Conservation (phyloP, 1,284 basidiomycete genomes). For the Pseudomicrostroma phylloplanum region DNA sequence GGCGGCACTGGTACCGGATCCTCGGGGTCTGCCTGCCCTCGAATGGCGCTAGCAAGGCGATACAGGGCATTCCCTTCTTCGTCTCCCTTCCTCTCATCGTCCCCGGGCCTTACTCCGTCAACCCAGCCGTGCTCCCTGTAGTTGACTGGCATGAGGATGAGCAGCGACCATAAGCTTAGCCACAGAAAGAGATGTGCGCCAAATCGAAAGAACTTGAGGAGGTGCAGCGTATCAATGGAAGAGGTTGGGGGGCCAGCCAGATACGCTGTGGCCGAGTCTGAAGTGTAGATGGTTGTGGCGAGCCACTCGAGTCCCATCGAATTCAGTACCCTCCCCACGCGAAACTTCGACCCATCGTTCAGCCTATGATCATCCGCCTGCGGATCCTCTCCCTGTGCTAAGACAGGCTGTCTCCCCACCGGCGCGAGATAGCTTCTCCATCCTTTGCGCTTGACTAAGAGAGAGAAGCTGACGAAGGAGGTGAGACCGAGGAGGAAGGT, state of each 20-base stretch:
- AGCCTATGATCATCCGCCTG: conserved; percentile 62
- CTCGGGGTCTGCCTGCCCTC: background rate
- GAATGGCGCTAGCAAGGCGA: conserved; percentile 14
- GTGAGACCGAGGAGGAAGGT: conserved; percentile 70
- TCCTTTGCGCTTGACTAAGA: conserved; percentile 55
- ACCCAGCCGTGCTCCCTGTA: conserved; percentile 45
- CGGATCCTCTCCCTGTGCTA: conserved; percentile 89
- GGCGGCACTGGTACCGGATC: conserved; percentile 5
- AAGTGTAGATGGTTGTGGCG: conserved; percentile 87
- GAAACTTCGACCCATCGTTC: conserved; percentile 69
- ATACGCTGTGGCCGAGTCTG: conserved; percentile 53
- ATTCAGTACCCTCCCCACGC: conserved; percentile 92
- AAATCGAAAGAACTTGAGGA: conserved; percentile 44
- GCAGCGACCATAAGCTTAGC: conserved; percentile 15
- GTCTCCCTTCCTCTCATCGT: conserved; percentile 22
- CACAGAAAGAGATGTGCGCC: background rate
- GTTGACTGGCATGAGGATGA: conserved; percentile 49
- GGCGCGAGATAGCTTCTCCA: conserved; percentile 77
- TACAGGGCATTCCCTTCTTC: conserved; percentile 24
- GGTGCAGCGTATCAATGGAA: conserved; percentile 47
- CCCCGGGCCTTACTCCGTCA: conserved; percentile 46
- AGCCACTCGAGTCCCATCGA: conserved; percentile 90
- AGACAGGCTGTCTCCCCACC: conserved; percentile 80
- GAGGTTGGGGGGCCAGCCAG: conserved; percentile 60
- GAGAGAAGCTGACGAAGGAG: conserved; percentile 80